Base-by-base conservation (phyloP, 208 protist species). In the Leishmania aethiopica region DNA sequence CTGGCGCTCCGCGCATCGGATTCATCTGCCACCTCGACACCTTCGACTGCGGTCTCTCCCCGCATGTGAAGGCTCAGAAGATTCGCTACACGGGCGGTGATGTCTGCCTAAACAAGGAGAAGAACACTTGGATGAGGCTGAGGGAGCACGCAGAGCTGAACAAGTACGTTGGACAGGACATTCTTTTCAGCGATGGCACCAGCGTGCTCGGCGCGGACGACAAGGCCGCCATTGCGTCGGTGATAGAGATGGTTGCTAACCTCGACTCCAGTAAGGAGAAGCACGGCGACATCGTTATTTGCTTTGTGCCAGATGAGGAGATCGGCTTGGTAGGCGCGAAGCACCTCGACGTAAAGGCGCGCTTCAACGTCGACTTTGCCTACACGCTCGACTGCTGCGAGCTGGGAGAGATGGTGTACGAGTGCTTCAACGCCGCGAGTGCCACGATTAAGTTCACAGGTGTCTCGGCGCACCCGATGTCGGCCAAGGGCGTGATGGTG, bases 21-120 rank as follows among this genome's bases (percentile, higher is more conserved):
- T 97, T 97, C 71, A 96, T 96, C 76, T 92, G 88, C 74, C 94
- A 97, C 55, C 87, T 97, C 17, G 94, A 97, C 87, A 97, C 94
- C 7, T 91, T 93, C n/a, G 92, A 95, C 78, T 85, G 90, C 57
- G 92, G 92, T 45, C 84, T 96, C 17, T 93, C 88, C 80, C 91
- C 92, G 0, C 84, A 93, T 22, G 92, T 96, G 66, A 84, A 91
- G 81, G 90, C 94, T 45, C 92, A 96, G 79, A 89, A 88, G 78
- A 47, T 97, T 13, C 84, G 72, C 73, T 97, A 95, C 86, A 84
- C 70, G 10, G 92, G 92, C 69, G 92, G 90, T 5, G 94, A 97
- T 82, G 84, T 96, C 25, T 94, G 88, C 80, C 86, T 97, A 7
- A 96, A 95, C 86, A 87, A 81, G 77, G 89, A 91, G 69, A 91